phyloP scores from a whole-genome alignment of 345 rosid genomes.

The Passiflora organensis region DNA sequence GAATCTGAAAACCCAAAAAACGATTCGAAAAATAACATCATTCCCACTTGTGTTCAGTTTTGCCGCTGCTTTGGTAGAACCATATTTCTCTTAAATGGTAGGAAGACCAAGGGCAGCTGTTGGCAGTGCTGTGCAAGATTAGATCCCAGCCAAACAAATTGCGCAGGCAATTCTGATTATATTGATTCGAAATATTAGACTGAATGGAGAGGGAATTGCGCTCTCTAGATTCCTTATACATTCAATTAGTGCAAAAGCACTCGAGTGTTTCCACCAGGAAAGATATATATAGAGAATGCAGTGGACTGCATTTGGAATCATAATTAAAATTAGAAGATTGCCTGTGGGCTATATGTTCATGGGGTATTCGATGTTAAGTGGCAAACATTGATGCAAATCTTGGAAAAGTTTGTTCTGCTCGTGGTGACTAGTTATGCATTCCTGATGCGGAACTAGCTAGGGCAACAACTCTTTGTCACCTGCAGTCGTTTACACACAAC shows the following conservation, averaged over 20 bases:
- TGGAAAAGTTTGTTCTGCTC: background rate
- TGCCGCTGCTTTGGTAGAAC: no score
- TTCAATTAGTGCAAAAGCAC: background rate
- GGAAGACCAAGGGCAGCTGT: no score
- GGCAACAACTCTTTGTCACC: no score
- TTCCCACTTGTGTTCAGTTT: no score
- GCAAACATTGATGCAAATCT: background rate
- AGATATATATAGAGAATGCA: background rate
- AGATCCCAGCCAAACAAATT: background rate
- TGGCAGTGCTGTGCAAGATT: background rate
- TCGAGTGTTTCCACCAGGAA: constrained; percentile 1
- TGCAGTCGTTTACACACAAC: background rate
- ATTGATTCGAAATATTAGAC: no score
- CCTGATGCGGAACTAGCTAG: background rate
- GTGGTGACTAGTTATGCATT: no score
- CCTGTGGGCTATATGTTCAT: background rate
- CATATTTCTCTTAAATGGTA: no score
- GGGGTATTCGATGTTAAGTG: background rate
- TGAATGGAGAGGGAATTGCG: no score
- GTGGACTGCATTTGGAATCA: background rate
- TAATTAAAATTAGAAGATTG: background rate
- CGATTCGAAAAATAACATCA: no score
- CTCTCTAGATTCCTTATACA: background rate
- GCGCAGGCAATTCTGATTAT: no score
- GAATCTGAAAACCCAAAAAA: no score